A percentile compares a stretch with the other conserved stretches of the same genome.
phyloP scores from a whole-genome alignment of 2,329 filamentous ascomycete species.

The Aspergillus amoenus region DNA sequence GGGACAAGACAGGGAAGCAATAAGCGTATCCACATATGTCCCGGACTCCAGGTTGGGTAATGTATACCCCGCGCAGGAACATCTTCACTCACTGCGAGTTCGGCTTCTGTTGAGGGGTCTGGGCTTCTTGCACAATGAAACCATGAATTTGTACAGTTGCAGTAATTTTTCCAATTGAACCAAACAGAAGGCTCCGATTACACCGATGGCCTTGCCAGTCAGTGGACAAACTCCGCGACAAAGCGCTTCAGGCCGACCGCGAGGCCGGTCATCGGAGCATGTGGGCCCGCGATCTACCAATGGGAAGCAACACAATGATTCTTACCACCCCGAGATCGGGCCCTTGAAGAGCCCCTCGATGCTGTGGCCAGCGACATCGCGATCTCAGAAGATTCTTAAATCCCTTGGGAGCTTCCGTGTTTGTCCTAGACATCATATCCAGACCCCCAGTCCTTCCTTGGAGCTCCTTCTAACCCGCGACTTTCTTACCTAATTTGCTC shows the following conservation, averaged over 20 bases:
- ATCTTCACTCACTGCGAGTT: no score
- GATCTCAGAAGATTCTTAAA: slow-evolving; percentile 23
- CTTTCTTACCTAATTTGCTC: neutral
- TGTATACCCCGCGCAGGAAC: no score
- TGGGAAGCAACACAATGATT: slow-evolving; percentile 23
- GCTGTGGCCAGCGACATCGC: slow-evolving; percentile 35
- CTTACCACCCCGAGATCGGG: slow-evolving; percentile 41
- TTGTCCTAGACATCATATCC: neutral
- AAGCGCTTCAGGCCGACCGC: slow-evolving; percentile 17
- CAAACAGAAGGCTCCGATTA: slow-evolving; percentile 7
- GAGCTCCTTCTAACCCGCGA: neutral
- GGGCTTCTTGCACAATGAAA: neutral
- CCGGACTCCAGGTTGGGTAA: no score
- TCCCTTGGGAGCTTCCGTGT: slow-evolving; percentile 11
- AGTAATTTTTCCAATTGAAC: slow-evolving; percentile 1
- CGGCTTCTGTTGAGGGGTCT: no score
- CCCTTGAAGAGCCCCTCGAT: slow-evolving; percentile 28
- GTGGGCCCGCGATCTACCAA: slow-evolving; percentile 22
- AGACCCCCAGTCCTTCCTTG: neutral
- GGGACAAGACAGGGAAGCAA: no score
- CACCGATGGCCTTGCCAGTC: slow-evolving; percentile 20
- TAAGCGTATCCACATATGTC: no score
- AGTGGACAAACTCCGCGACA: slow-evolving; percentile 4
- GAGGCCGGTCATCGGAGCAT: neutral
- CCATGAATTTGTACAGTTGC: neutral